Conservation (phyloP, 2,329 filamentous ascomycete genomes). For the Penicillium palitans region DNA sequence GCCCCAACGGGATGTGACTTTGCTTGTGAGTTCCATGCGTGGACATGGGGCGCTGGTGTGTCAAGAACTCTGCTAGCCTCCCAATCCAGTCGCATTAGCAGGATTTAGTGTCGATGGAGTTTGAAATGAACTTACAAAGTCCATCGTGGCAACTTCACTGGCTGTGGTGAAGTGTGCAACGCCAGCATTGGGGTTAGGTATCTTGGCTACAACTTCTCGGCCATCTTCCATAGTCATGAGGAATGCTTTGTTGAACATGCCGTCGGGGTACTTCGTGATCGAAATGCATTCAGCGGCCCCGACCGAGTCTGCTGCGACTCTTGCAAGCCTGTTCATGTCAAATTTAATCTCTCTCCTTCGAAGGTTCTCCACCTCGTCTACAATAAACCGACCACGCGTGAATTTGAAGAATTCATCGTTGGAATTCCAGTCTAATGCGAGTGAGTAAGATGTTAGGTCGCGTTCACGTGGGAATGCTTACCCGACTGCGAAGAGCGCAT, state of each 20-base stretch:
- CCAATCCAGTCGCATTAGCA: background rate
- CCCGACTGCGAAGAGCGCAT: constrained; percentile 11
- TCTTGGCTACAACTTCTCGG: constrained; percentile 33
- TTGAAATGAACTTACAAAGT: constrained; percentile 21
- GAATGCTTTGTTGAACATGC: constrained; percentile 33
- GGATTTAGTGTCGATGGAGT: background rate
- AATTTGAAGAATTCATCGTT: constrained; percentile 32
- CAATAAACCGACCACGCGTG: constrained; percentile 32
- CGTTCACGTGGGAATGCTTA: constrained; percentile 15
- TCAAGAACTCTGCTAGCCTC: constrained; percentile 26
- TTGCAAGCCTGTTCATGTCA: constrained; percentile 25
- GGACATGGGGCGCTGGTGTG: constrained; percentile 21
- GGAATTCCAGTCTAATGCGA: constrained; percentile 28
- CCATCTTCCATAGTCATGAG: constrained; percentile 36
- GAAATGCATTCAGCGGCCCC: constrained; percentile 20
- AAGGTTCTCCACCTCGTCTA: constrained; percentile 28
- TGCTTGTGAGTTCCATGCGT: constrained; percentile 26
- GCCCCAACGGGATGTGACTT: constrained; percentile 22
- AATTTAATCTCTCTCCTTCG: constrained; percentile 25
- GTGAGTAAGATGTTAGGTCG: constrained; percentile 18
- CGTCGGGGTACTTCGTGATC: constrained; percentile 30
- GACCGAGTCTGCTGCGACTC: constrained; percentile 20
- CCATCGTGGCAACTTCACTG: constrained; percentile 41
- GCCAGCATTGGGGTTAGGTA: constrained; percentile 37
- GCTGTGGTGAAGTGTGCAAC: constrained; percentile 33